Evolutionary conservation across 2,329 filamentous ascomycete genomes (phyloP), one percentile per base, ranked within the genome.

Genomic region (Colletotrichum sp.): DNA sequence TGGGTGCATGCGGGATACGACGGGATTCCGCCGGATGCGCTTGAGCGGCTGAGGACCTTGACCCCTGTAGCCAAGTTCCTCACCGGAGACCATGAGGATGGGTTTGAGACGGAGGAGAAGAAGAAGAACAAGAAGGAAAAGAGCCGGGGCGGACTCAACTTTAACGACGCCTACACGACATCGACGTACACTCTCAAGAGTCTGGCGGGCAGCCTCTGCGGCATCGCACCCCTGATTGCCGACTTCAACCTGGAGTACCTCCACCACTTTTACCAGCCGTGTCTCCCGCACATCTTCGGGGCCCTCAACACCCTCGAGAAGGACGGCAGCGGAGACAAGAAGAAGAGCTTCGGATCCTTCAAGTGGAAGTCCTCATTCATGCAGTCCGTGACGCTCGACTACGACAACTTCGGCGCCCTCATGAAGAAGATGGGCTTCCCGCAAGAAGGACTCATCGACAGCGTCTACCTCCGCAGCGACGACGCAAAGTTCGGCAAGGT

Each of bases 181-280:
- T 79, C 81, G 16, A 85, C 84, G 0, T 84, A 84, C 71, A 85
- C 84, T 0, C 77, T 84, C 39, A 85, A 85, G 76, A 84, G 83
- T 70, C 69, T 85, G 10, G 79, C 80, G 0, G 83, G 82, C 8
- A 83, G 79, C 15, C 77, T 84, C 16, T 85, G 84, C 57, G 84
- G 84, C 15, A 78, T 84, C 28, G 82, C 78, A 8, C 82, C 84
- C 1, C 78, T 85, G 59, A 80, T 84, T 2, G 81, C 82, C 12
- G 83, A 85, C 63, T 82, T 81, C 60, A 84, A 85, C 68, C 80
- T 80, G 48, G 84, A 85, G 71, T 84, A 82, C 63, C 75, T 81
- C 28, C 79, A 83, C 48, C 82, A 85, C 60, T 80, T 84, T 57
- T 85, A 85, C 76, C 84, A 85, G 70, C 84, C 84, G 3, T 85